Evolutionary conservation across 805 yeast species (phyloP).

Genomic region (Yamadazyma phyllophila): DNA sequence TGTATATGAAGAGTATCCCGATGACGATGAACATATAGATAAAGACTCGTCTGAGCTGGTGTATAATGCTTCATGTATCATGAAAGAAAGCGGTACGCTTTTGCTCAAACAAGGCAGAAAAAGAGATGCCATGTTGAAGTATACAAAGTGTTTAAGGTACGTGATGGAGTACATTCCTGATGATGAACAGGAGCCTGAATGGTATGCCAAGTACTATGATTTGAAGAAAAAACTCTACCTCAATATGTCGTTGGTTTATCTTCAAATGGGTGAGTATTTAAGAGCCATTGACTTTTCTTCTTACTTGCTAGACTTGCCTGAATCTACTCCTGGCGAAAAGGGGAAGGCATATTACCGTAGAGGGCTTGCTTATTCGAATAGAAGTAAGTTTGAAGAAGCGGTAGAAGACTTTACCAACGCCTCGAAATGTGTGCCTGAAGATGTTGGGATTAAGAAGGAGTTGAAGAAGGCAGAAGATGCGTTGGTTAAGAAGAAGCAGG

Average conservation of each 20-base stretch:
- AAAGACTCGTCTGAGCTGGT: slow-evolving; percentile 56
- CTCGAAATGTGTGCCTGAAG: slow-evolving; percentile 43
- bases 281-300: slow-evolving; percentile 53
- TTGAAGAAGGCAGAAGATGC: slow-evolving; percentile 38
- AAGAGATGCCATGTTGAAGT: slow-evolving; percentile 58
- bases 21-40: slow-evolving; percentile 60
- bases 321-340: slow-evolving; percentile 34
- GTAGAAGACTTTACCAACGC: slow-evolving; percentile 47
- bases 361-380: slow-evolving; percentile 44
- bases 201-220: slow-evolving; percentile 47
- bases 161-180: slow-evolving; percentile 74
- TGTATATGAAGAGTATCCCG: slow-evolving; percentile 73
- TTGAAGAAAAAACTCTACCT: slow-evolving; percentile 53
- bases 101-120: slow-evolving; percentile 53
- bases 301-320: slow-evolving; percentile 53
- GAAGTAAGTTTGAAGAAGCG: slow-evolving; percentile 51
- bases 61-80: slow-evolving; percentile 47
- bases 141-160: slow-evolving; percentile 63
- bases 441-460: slow-evolving; percentile 47
- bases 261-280: slow-evolving; percentile 49
- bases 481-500: slow-evolving; percentile 43
- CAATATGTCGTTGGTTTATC: slow-evolving; percentile 57
- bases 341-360: slow-evolving; percentile 62
- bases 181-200: slow-evolving; percentile 55
- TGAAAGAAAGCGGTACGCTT: slow-evolving; percentile 66